Conservation (phyloP, 768 basidiomycete genomes). For the Lentinula boryana region DNA sequence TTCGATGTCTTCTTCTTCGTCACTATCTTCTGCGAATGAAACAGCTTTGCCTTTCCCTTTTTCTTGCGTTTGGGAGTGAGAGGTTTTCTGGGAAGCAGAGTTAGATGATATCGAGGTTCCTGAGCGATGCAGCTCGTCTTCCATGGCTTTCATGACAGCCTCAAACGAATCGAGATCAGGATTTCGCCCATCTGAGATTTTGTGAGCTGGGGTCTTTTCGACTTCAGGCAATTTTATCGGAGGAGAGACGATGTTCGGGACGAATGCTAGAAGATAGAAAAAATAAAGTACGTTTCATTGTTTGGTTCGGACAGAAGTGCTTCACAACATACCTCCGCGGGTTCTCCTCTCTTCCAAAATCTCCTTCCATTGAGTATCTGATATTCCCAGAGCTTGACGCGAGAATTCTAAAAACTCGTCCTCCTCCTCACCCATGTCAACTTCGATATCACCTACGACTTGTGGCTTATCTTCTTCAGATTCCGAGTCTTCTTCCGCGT, state of each 20-base stretch:
- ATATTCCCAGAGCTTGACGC: slow-evolving; percentile 84
- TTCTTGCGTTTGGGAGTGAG: neutral
- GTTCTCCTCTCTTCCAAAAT: slow-evolving; percentile 74
- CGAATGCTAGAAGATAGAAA: slow-evolving; percentile 43
- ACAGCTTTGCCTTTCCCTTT: slow-evolving; percentile 34
- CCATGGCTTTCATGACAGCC: slow-evolving; percentile 94
- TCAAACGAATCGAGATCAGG: slow-evolving; percentile 88
- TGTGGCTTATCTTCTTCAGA: slow-evolving; percentile 80
- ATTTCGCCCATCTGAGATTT: slow-evolving; percentile 30
- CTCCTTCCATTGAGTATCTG: slow-evolving; percentile 82
- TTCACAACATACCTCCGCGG: slow-evolving; percentile 65
- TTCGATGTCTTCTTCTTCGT: slow-evolving; percentile 57
- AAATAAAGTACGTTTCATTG: neutral
- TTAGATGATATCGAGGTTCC: slow-evolving; percentile 18
- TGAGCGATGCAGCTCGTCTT: slow-evolving; percentile 62
- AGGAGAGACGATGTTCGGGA: slow-evolving; percentile 29
- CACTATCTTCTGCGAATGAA: slow-evolving; percentile 21
- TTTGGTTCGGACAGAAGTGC: neutral
- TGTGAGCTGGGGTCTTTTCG: neutral
- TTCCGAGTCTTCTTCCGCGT: slow-evolving; percentile 47
- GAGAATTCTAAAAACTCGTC: slow-evolving; percentile 96
- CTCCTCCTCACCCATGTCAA: slow-evolving; percentile 90
- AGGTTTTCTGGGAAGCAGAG: slow-evolving; percentile 7
- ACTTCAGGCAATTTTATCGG: neutral
- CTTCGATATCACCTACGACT: slow-evolving; percentile 77